Evolutionary conservation across 306 rosid genomes (phyloP), one percentile per base, ranked within the genome.

Genomic region (Acacia acuminata): DNA sequence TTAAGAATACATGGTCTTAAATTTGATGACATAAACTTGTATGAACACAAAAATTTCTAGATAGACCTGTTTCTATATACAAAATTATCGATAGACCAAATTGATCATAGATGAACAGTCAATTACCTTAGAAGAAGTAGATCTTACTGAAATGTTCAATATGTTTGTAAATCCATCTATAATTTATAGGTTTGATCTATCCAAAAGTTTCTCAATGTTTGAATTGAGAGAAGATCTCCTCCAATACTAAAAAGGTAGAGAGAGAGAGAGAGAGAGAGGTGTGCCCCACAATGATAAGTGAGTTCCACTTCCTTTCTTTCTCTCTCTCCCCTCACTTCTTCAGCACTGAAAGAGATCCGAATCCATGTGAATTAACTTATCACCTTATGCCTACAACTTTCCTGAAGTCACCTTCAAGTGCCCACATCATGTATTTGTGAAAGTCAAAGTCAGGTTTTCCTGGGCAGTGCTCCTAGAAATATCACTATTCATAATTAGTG

Each of bases 331-430:
- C 5, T 20, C 25, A 56, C 63, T 20, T 56, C 27, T 20, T 9
- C 7, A 20, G 7, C n/a, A 48, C 19, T 48, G n/a, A 14, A 14
- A 48, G 55, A 48, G 55, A 48, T 48, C 55, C 7, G 7, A 48
- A 48, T 48, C 19, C 56, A 66, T 71, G 53, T 19, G 71, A 58
- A 47, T 22, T 65, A 51, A 51, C 22, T 38, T 51, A 79, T 85
- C 74, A 93, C 98, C 97, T 95, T 79, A 95, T 95, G 77, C 98
- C 94, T 36, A 95, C 90, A 78, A 95, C 88, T 87, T 78, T 92
- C 79, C 48, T 89, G 86, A 95, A 95, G 85, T 93, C 98, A 81
- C 71, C 5, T 84, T 90, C 94, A 56, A 94, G 97, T 42, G 91
- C 92, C 75, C 84, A 40, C 77, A 72, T 9, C 86, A 95, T 82